Evolutionary conservation across 768 basidiomycete species (phyloP).

Genomic region (Lyophyllum decastes): DNA sequence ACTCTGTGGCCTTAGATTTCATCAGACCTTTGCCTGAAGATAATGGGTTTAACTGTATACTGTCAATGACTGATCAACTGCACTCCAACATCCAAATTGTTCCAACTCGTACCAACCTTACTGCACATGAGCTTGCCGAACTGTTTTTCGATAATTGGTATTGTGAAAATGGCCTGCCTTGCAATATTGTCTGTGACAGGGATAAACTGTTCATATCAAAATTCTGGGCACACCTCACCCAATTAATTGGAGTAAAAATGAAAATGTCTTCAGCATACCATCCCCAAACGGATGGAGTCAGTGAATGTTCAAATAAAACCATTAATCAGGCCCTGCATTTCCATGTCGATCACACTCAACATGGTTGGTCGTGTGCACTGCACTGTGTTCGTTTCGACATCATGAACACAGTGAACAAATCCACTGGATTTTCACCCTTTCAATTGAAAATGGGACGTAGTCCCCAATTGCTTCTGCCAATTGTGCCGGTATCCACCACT

Average conservation of each 20-base stretch:
- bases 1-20: conserved; percentile 20
- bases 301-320: conserved; percentile 14
- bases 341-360: conserved; percentile 24
- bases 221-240: conserved; percentile 28
- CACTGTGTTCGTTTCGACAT: conserved; percentile 27
- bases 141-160: conserved; percentile 33
- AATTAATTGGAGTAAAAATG: conserved; percentile 23
- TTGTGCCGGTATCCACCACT: not conserved
- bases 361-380: conserved; percentile 26
- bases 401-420: conserved; percentile 30
- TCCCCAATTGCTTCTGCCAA: not conserved
- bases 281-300: too few species aligned
- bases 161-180: conserved; percentile 35
- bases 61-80: conserved; percentile 26
- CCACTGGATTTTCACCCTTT: conserved; percentile 29
- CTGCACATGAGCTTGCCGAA: conserved; percentile 19
- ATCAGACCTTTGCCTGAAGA: too few species aligned
- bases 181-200: conserved; percentile 16
- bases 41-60: conserved; percentile 25
- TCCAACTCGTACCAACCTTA: not conserved
- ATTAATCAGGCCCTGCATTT: conserved; percentile 29
- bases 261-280: not conserved
- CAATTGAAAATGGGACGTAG: conserved; percentile 17
- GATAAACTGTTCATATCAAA: conserved; percentile 21
- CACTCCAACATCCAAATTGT: conserved; percentile 23